Conservation (phyloP, 2,329 filamentous ascomycete species). For the Monosporascus sp. region DNA sequence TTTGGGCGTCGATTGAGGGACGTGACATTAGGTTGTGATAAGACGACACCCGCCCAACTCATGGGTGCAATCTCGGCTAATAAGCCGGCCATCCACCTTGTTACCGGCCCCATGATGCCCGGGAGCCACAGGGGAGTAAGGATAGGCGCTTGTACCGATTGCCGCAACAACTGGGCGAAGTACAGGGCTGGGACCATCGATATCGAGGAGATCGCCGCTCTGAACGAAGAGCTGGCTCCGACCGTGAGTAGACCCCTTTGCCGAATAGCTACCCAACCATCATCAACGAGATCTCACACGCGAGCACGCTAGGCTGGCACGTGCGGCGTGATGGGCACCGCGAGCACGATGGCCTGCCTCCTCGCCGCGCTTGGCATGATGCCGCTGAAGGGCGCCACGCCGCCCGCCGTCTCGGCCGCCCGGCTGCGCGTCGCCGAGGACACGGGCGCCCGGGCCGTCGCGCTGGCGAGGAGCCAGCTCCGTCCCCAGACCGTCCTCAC, state of each 20-base stretch:
- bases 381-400: conserved; percentile 70
- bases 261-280: not conserved
- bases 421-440: conserved; percentile 78
- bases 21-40: conserved; percentile 58
- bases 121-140: conserved; percentile 59
- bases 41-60: conserved; percentile 66
- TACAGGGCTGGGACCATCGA: conserved; percentile 62
- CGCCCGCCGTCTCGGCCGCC: conserved; percentile 70
- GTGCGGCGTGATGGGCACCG: conserved; percentile 88
- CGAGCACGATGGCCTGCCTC: conserved; percentile 82
- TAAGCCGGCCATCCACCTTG: conserved; percentile 62
- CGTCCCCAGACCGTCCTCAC: conserved; percentile 66
- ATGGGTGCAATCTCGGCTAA: conserved; percentile 74
- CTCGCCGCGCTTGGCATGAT: conserved; percentile 80
- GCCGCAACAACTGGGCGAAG: conserved; percentile 66
- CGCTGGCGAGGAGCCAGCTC: conserved; percentile 60
- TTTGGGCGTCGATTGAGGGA: too few relatives aligned
- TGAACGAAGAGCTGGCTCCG: conserved; percentile 69
- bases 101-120: conserved; percentile 72
- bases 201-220: conserved; percentile 63
- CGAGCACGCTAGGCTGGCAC: conserved; percentile 53
- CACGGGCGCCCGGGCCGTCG: conserved; percentile 64
- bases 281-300: not conserved
- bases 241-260: conserved; percentile 40
- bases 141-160: conserved; percentile 71